Evolutionary conservation across 2,329 filamentous ascomycete species (phyloP), one percentile per base, ranked within the genome.

Genomic region (Albophoma yamanashiensis): DNA sequence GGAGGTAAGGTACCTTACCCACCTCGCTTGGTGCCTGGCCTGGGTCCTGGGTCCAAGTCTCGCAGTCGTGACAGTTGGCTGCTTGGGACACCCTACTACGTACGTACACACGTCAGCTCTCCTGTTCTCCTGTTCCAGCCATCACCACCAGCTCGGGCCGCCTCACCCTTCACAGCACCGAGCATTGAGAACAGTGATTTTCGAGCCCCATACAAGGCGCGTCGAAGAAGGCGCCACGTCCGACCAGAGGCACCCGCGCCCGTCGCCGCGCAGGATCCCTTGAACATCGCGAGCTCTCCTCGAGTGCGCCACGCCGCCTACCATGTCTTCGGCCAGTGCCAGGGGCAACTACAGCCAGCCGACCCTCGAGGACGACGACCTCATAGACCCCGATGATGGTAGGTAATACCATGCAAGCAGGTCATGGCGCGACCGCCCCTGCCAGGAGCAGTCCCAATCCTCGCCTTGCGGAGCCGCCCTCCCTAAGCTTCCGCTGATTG

Each of bases 351-450:
- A 86, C 69, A 79, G 83, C 69, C 82, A 82, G 64, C 82, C 85
- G 61, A 78, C 83, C 62, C 75, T 87, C 63, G 78, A 83, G 56
- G 84, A 88, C 62, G 86, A 88, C 67, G 88, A 91, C 67, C 75
- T 92, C 68, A 90, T 92, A 74, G 89, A 92, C 67, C 87, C 87
- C 4, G 88, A 91, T 78, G 87, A 92, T 75, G 88, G 89, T 91
- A 76, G 66, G 76, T 61, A 38, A 20, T 36, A 25, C 31, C 36
- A 34, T 17, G 39, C n/a, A 38, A 38, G 27, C 27, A 31, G 27
- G 11, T 14, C 36, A 14, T 27, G 31, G 31, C 14, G 50, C 11
- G 11, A 20, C 31, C 50, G 31, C 20, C 50, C n/a, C 27, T 8
- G 27, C 17, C 27, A 34, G 47, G 12, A n/a, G 27, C 17, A n/a